Evolutionary conservation across 2,329 filamentous ascomycete genomes (phyloP).

Genomic region (Cercospora sesami): DNA sequence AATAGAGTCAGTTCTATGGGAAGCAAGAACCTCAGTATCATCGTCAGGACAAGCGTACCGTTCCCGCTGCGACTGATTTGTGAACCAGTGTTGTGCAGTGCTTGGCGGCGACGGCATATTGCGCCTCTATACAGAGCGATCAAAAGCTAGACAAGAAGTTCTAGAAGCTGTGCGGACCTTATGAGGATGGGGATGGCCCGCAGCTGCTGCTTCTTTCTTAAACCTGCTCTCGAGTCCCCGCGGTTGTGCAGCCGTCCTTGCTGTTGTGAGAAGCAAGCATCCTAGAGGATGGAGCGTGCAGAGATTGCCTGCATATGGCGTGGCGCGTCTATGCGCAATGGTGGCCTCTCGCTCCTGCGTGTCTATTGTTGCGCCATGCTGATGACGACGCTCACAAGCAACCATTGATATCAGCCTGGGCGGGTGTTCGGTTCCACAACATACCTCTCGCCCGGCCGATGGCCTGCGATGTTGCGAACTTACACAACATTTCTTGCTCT

Average conservation of each 20-base stretch:
- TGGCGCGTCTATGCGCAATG: background rate
- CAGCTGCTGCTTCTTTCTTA: background rate
- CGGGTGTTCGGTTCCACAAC: background rate
- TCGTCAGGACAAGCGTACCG: background rate
- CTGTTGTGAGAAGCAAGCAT: background rate
- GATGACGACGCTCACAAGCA: background rate
- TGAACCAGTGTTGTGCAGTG: background rate
- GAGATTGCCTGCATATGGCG: background rate
- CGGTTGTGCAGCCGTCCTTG: background rate
- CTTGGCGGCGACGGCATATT: background rate
- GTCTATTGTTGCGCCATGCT: background rate
- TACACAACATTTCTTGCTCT: background rate
- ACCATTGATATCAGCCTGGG: background rate
- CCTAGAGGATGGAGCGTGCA: background rate
- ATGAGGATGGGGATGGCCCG: background rate
- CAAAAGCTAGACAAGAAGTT: background rate
- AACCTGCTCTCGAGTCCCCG: background rate
- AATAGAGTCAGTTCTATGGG: background rate
- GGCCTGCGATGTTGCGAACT: background rate
- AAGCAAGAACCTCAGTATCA: background rate
- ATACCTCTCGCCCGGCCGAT: background rate
- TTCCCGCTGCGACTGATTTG: background rate
- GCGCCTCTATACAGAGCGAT: background rate
- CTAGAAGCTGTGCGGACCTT: background rate
- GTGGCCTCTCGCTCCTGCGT: background rate